These are phyloP conservation scores for Ogataea methanolica DNA, from an alignment of 805 yeast species.

Conservation along the genomic window DNA sequence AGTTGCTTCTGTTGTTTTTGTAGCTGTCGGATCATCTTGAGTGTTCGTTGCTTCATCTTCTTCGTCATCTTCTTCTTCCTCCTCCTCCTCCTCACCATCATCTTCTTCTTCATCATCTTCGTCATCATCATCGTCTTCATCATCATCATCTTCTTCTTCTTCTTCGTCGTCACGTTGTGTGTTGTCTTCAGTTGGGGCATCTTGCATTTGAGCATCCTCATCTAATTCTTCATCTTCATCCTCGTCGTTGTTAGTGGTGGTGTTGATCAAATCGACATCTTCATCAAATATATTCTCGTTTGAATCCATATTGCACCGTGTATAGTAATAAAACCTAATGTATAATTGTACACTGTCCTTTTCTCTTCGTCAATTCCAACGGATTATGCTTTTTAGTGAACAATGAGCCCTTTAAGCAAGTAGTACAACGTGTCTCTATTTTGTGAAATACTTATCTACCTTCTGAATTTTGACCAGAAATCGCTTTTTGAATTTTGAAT, in stretches of 20 bases:
- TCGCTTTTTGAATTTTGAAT: too few relatives aligned
- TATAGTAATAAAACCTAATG: background rate
- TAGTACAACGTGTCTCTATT: too few relatives aligned
- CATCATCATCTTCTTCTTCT: conserved; percentile 27
- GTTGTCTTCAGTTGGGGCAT: conserved; percentile 16
- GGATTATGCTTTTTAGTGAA: too few relatives aligned
- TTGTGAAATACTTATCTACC: too few relatives aligned
- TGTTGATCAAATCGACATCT: conserved; percentile 19
- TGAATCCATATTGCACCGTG: conserved; percentile 14
- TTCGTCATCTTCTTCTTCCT: conserved; percentile 14
- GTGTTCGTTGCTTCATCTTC: conserved; percentile 22
- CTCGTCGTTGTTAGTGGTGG: conserved; percentile 6
- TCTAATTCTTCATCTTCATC: conserved; percentile 18
- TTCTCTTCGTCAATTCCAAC: too few relatives aligned
- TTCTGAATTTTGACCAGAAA: too few relatives aligned
- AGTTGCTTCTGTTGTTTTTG: background rate
- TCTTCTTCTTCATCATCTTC: conserved; percentile 22
- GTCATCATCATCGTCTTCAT: conserved; percentile 25
- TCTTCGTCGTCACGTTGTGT: conserved; percentile 21
- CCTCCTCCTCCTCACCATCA: conserved; percentile 18
- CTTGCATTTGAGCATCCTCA: conserved; percentile 10
- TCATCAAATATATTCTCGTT: conserved; percentile 20
- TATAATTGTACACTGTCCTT: too few relatives aligned
- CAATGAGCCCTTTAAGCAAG: too few relatives aligned
- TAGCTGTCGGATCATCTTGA: conserved; percentile 5